phyloP scores from a whole-genome alignment of 768 basidiomycete genomes.

The Panus rudis region DNA sequence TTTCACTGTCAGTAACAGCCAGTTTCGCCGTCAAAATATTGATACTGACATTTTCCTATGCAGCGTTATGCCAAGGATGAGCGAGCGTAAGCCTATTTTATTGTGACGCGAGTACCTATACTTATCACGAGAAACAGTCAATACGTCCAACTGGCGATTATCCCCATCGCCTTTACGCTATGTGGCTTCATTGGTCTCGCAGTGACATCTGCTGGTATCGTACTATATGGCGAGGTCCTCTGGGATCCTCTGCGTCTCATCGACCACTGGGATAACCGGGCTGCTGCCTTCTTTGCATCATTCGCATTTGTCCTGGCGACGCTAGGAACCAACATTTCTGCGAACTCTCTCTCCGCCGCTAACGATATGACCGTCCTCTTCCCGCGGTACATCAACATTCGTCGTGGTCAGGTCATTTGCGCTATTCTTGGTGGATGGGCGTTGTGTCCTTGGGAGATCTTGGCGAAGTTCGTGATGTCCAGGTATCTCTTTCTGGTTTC shows the following conservation, averaged over 20 bases:
- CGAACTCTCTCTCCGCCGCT: slow-evolving; percentile 69
- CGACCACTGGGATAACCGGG: slow-evolving; percentile 78
- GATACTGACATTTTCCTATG: slow-evolving; percentile 2
- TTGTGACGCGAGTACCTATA: background rate
- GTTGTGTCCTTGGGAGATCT: slow-evolving; percentile 82
- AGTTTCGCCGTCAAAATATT: background rate
- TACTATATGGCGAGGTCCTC: slow-evolving; percentile 55
- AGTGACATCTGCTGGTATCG: slow-evolving; percentile 69
- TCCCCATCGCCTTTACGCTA: slow-evolving; percentile 71
- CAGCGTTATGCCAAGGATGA: slow-evolving; percentile 70
- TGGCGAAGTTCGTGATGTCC: slow-evolving; percentile 33
- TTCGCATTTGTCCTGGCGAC: slow-evolving; percentile 70
- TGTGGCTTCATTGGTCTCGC: slow-evolving; percentile 76
- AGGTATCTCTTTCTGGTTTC: slow-evolving; percentile 4
- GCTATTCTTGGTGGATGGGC: slow-evolving; percentile 82
- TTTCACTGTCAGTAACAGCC: slow-evolving; percentile 46
- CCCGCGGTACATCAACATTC: slow-evolving; percentile 75
- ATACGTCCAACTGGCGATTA: slow-evolving; percentile 68
- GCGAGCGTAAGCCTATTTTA: slow-evolving; percentile 38
- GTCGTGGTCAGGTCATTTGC: slow-evolving; percentile 68
- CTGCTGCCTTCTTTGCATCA: slow-evolving; percentile 77
- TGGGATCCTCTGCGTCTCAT: slow-evolving; percentile 79
- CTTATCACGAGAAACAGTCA: slow-evolving; percentile 35
- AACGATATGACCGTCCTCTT: slow-evolving; percentile 81
- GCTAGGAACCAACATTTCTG: slow-evolving; percentile 61